phyloP scores from a whole-genome alignment of 805 yeast species.

The Kockiozyma suomiensis region DNA sequence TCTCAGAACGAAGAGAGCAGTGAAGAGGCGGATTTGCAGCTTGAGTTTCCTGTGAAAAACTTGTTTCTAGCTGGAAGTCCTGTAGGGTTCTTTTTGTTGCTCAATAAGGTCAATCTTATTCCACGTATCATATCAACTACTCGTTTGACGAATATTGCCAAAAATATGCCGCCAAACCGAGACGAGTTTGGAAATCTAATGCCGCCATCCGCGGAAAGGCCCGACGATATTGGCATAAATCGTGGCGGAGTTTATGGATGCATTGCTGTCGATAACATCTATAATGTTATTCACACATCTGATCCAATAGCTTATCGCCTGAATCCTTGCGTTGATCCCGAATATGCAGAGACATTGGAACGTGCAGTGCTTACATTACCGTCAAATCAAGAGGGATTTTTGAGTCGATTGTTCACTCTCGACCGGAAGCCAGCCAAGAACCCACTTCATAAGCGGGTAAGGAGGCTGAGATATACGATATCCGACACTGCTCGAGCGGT shows the following conservation, averaged over 20 bases:
- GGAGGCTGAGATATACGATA: background rate
- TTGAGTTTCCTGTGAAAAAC: slow-evolving; percentile 73
- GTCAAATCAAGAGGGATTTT: slow-evolving; percentile 12
- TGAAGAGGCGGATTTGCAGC: slow-evolving; percentile 44
- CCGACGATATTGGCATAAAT: slow-evolving; percentile 62
- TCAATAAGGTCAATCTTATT: slow-evolving; percentile 38
- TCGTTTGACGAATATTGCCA: background rate
- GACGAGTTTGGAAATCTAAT: background rate
- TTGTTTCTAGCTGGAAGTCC: slow-evolving; percentile 87
- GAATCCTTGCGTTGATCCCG: slow-evolving; percentile 71
- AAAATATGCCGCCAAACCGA: slow-evolving; percentile 1
- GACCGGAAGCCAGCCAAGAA: background rate
- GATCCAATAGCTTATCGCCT: slow-evolving; percentile 90
- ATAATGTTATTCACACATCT: slow-evolving; percentile 83
- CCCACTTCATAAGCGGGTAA: slow-evolving; percentile 9
- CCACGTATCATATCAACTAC: slow-evolving; percentile 36
- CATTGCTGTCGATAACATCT: slow-evolving; percentile 70
- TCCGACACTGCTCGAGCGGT: background rate
- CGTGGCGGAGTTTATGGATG: slow-evolving; percentile 49
- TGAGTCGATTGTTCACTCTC: slow-evolving; percentile 5
- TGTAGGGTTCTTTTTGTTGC: slow-evolving; percentile 65
- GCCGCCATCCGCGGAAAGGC: background rate
- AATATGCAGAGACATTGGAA: slow-evolving; percentile 37
- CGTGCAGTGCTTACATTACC: slow-evolving; percentile 39
- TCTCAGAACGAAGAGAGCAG: slow-evolving; percentile 13